Percentiles rank a stretch among this genome's conserved stretches.
Conservation (phyloP, 441 rosid genomes). For the Populus hybrid region DNA sequence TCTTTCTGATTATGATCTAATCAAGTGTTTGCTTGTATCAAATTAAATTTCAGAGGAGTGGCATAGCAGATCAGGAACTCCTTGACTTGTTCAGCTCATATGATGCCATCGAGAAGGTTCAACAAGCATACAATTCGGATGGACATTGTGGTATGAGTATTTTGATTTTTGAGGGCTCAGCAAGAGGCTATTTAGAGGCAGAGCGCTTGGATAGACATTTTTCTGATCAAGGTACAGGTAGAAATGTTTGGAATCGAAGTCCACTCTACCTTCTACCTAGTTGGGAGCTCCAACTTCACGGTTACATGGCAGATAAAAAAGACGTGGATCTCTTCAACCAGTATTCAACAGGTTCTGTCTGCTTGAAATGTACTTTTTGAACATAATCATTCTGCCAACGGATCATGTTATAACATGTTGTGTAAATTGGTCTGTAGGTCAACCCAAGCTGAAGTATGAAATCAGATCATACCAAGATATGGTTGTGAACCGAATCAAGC, state of each 20-base stretch:
- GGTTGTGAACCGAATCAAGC: constrained; percentile 55
- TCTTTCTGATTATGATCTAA: background rate
- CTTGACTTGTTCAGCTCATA: constrained; percentile 29
- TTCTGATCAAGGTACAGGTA: constrained; percentile 28
- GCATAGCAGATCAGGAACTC: constrained; percentile 30
- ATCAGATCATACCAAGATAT: constrained; percentile 58
- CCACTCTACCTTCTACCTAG: constrained; percentile 8
- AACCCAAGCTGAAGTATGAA: constrained; percentile 6
- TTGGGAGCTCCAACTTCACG: constrained; percentile 31
- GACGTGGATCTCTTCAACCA: constrained; percentile 27
- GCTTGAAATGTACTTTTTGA: background rate
- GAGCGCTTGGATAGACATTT: constrained; percentile 31
- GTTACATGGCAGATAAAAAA: constrained; percentile 30
- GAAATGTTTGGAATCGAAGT: constrained; percentile 22
- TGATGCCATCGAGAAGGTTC: constrained; percentile 24
- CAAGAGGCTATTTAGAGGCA: constrained; percentile 34
- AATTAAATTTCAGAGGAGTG: constrained; percentile 25
- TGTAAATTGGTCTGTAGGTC: background rate
- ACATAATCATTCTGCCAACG: background rate
- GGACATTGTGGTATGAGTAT: constrained; percentile 36
- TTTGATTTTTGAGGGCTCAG: constrained; percentile 32
- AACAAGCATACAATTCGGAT: constrained; percentile 22
- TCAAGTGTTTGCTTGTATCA: background rate
- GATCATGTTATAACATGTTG: background rate
- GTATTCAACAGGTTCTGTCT: background rate